Percentiles rank a stretch among this genome's conserved stretches.
phyloP scores from a whole-genome alignment of 2,329 filamentous ascomycete genomes.

The Diaporthe sp. region DNA sequence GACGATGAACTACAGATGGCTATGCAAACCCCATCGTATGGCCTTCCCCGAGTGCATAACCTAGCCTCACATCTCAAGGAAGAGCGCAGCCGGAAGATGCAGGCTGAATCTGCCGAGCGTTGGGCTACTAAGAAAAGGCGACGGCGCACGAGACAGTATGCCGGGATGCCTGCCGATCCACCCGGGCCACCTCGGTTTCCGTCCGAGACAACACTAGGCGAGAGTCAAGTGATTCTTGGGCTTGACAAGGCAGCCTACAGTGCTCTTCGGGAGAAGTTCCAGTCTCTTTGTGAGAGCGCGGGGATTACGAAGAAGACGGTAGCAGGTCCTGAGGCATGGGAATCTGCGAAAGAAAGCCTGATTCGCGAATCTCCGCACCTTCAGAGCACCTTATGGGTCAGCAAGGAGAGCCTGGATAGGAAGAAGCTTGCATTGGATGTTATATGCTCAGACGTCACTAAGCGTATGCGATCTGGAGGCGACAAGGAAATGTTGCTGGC shows the following conservation, averaged over 20 bases:
- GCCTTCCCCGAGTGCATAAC: slow-evolving; percentile 5
- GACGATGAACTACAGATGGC: background rate
- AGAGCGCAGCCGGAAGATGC: slow-evolving; percentile 65
- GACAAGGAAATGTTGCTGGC: slow-evolving; percentile 77
- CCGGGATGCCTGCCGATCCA: slow-evolving; percentile 75
- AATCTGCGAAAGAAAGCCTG: slow-evolving; percentile 75
- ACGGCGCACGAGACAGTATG: slow-evolving; percentile 76
- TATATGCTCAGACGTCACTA: slow-evolving; percentile 85
- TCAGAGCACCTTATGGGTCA: slow-evolving; percentile 68
- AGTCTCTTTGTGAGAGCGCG: slow-evolving; percentile 76
- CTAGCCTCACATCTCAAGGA: slow-evolving; percentile 62
- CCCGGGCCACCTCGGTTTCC: slow-evolving; percentile 80
- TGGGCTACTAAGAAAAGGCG: slow-evolving; percentile 75
- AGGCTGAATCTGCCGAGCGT: slow-evolving; percentile 71
- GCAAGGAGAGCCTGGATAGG: slow-evolving; percentile 68
- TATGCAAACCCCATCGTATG: slow-evolving; percentile 48
- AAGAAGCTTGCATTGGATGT: slow-evolving; percentile 81
- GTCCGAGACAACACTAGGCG: slow-evolving; percentile 85
- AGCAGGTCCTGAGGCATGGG: slow-evolving; percentile 80
- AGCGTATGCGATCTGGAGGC: slow-evolving; percentile 74
- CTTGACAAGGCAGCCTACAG: slow-evolving; percentile 75
- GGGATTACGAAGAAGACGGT: slow-evolving; percentile 81
- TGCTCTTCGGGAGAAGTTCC: slow-evolving; percentile 74
- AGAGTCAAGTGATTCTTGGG: slow-evolving; percentile 77
- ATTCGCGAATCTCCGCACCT: slow-evolving; percentile 75